A percentile compares a stretch with the other conserved stretches of the same genome.
Evolutionary conservation across 1,284 basidiomycete genomes (phyloP).

Genomic region (Irpex lacteus): DNA sequence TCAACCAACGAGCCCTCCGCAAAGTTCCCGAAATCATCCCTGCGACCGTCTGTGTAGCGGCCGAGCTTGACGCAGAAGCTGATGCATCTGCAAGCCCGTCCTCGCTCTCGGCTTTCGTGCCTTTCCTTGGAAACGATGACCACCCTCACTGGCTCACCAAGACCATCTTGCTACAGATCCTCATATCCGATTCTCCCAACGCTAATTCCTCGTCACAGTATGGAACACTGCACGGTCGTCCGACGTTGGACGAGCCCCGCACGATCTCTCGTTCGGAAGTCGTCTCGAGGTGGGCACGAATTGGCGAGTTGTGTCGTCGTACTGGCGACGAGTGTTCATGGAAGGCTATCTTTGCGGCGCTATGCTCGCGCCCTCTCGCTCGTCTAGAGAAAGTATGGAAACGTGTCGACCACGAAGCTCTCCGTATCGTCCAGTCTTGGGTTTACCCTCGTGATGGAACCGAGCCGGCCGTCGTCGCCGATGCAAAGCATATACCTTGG

Average conservation of each 20-base stretch:
- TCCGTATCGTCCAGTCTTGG: conserved; percentile 65
- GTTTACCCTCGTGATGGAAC: conserved; percentile 43
- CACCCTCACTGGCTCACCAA: conserved; percentile 78
- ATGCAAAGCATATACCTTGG: conserved; percentile 62
- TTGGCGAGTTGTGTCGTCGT: conserved; percentile 66
- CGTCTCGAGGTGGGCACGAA: conserved; percentile 64
- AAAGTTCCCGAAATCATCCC: conserved; percentile 47
- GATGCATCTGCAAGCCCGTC: conserved; percentile 7
- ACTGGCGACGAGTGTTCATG: conserved; percentile 75
- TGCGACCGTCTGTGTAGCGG: conserved; percentile 41
- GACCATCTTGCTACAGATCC: conserved; percentile 63
- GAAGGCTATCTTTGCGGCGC: conserved; percentile 63
- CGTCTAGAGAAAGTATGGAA: conserved; percentile 77
- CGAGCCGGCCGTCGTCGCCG: conserved; percentile 35
- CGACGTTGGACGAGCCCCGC: conserved; percentile 42
- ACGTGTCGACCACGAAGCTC: conserved; percentile 56
- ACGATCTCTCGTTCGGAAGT: conserved; percentile 70
- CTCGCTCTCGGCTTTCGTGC: conserved; percentile 18
- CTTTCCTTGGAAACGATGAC: conserved; percentile 66
- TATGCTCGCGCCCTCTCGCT: conserved; percentile 71
- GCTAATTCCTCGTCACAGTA: conserved; percentile 3
- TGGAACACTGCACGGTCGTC: conserved; percentile 1
- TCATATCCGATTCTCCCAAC: conserved; percentile 48
- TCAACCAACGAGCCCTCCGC: conserved; percentile 51
- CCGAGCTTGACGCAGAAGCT: conserved; percentile 17